These are phyloP conservation scores for Kluyveromyces siamensis DNA, from an alignment of 805 yeast species.

Conservation along the genomic window DNA sequence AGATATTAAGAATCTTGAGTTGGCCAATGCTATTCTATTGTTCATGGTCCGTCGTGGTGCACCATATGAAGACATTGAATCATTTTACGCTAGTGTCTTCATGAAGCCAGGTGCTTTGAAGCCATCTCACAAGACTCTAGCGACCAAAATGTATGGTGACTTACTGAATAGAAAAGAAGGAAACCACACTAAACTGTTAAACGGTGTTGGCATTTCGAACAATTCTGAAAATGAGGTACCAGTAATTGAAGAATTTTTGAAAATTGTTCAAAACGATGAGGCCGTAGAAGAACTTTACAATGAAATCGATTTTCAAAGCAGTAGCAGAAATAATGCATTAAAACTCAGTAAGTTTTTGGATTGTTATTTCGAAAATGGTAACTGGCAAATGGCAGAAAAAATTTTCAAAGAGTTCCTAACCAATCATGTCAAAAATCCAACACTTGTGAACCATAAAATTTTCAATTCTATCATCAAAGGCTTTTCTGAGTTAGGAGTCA, in stretches of 20 bases:
- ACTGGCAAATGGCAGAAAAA: conserved; percentile 15
- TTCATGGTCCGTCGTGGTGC: conserved; percentile 10
- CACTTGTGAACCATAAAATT: conserved; percentile 4
- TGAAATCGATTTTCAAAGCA: conserved; percentile 8
- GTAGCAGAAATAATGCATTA: not conserved
- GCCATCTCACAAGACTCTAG: conserved; percentile 15
- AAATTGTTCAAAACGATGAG: conserved; percentile 13
- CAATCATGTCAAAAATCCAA: conserved; percentile 3
- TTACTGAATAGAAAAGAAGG: conserved; percentile 7
- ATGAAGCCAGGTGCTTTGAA: conserved; percentile 3
- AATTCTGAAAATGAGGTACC: conserved; percentile 9
- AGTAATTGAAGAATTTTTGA: conserved; percentile 13
- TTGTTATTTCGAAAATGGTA: conserved; percentile 11
- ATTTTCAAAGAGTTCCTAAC: conserved; percentile 15
- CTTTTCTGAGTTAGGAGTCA: conserved; percentile 12
- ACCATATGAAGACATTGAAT: conserved; percentile 8
- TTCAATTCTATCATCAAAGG: conserved; percentile 17
- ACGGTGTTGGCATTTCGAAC: not conserved
- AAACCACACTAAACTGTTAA: not conserved
- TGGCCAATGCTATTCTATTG: conserved; percentile 17
- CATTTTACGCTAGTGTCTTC: conserved; percentile 12
- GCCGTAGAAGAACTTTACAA: conserved; percentile 13
- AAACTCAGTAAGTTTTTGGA: conserved; percentile 1
- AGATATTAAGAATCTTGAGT: conserved; percentile 11
- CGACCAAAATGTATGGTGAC: conserved; percentile 18